phyloP scores from a whole-genome alignment of 306 rosid genomes.

The Comarum palustre region DNA sequence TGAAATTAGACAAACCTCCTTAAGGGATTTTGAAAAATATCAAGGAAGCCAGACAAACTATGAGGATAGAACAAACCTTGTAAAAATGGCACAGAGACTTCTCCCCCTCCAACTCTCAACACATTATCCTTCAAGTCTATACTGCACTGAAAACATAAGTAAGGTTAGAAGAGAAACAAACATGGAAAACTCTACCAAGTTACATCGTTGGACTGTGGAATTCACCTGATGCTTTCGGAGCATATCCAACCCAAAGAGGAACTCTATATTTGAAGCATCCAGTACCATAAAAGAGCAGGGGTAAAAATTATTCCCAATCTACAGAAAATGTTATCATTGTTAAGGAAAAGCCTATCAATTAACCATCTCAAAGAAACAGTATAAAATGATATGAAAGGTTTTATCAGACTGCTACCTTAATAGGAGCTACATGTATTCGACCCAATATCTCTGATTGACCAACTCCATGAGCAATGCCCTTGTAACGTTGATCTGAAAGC shows the following conservation, averaged over 20 bases:
- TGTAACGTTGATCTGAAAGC: constrained; percentile 91
- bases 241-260: constrained; percentile 96
- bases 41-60: constrained; percentile 14
- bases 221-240: constrained; percentile 95
- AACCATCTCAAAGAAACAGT: not conserved
- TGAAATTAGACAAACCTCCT: constrained; percentile 26
- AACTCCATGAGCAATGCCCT: constrained; percentile 95
- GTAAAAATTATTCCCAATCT: constrained; percentile 86
- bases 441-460: constrained; percentile 98
- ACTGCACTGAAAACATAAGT: constrained; percentile 55
- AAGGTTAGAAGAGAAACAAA: constrained; percentile 9
- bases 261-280: constrained; percentile 91
- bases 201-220: constrained; percentile 14
- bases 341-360: not conserved
- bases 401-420: constrained; percentile 51
- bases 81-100: constrained; percentile 88
- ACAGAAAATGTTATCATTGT: constrained; percentile 17
- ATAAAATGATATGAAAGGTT: not conserved
- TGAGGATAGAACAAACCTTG: constrained; percentile 52
- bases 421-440: constrained; percentile 92
- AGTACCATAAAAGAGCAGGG: constrained; percentile 87
- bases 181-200: not conserved
- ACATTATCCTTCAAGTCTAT: constrained; percentile 83
- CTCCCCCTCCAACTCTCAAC: constrained; percentile 94
- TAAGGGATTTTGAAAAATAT: not conserved